phyloP scores from a whole-genome alignment of 306 rosid species.

The Rosa multiflora region DNA sequence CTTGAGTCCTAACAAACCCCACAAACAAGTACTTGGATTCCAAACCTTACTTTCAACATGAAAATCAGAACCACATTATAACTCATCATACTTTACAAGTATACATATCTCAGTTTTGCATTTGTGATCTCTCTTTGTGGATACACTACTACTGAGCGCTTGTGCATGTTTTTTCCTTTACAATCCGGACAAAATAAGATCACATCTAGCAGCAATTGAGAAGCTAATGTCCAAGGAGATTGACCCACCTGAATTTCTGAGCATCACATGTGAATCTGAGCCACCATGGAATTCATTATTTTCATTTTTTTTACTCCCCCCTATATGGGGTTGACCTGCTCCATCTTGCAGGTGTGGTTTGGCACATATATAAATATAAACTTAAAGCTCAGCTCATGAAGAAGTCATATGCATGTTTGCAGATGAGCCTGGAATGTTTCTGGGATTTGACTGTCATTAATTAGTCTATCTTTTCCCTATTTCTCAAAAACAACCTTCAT shows the following conservation, averaged over 20 bases:
- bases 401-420: background rate
- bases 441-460: background rate
- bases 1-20: constrained; percentile 26
- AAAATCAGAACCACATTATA: constrained; percentile 19
- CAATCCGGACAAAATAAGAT: constrained; percentile 1
- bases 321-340: constrained; percentile 21
- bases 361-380: background rate
- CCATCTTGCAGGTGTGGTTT: constrained; percentile 24
- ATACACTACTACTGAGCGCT: too few relatives aligned
- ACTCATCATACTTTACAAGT: background rate
- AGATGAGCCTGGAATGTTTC: constrained; percentile 1
- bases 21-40: constrained; percentile 27
- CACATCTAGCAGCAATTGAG: constrained; percentile 14
- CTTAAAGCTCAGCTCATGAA: background rate
- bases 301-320: constrained; percentile 3
- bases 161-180: background rate
- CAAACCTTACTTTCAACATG: constrained; percentile 14
- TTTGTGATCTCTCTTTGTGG: background rate
- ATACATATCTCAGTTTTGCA: background rate
- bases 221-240: background rate
- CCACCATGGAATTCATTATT: constrained; percentile 4
- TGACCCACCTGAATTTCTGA: constrained; percentile 36
- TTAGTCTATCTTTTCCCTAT: background rate
- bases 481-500: background rate
- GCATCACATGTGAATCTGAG: constrained; percentile 35